phyloP scores from a whole-genome alignment of 352 stramenopile species.

The Pythium diclinum region DNA sequence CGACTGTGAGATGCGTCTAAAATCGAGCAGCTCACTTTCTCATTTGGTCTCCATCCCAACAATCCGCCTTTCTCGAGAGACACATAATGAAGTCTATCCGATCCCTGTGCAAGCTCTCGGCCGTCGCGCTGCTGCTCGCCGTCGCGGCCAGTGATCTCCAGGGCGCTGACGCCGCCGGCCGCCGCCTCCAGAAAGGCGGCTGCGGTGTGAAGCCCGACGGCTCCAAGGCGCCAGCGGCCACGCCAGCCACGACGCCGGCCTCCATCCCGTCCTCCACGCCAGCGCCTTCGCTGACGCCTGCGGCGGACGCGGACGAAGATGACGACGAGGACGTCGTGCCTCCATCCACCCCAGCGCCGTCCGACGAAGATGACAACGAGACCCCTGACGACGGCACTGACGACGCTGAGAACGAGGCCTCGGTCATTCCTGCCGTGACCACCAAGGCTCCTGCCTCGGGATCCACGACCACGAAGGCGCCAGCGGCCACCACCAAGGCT shows the following conservation, averaged over 20 bases:
- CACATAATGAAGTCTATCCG: constrained; percentile 16
- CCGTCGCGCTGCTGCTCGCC: constrained; percentile 15
- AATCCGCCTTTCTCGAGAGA: neutral
- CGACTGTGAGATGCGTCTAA: neutral
- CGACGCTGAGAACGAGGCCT: neutral
- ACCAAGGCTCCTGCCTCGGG: neutral
- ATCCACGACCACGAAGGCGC: constrained; percentile 1
- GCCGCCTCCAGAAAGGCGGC: constrained; percentile 15
- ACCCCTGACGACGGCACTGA: neutral
- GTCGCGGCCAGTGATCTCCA: constrained; percentile 3
- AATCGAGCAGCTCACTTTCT: neutral
- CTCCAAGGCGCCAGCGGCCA: constrained; percentile 13
- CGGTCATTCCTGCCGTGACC: neutral
- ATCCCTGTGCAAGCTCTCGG: constrained; percentile 20
- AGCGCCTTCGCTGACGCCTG: constrained; percentile 18
- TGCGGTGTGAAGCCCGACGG: constrained; percentile 12
- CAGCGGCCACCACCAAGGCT: constrained; percentile 8
- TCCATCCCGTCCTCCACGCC: constrained; percentile 8
- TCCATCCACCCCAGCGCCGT: neutral
- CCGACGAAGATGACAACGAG: neutral
- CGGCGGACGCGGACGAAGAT: constrained; percentile 10
- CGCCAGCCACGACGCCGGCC: constrained; percentile 20
- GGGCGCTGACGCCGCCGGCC: neutral
- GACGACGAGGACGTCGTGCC: constrained; percentile 9
- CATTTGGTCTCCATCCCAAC: no score